phyloP scores from a whole-genome alignment of 768 basidiomycete genomes.

The Fomitopsis serialis region DNA sequence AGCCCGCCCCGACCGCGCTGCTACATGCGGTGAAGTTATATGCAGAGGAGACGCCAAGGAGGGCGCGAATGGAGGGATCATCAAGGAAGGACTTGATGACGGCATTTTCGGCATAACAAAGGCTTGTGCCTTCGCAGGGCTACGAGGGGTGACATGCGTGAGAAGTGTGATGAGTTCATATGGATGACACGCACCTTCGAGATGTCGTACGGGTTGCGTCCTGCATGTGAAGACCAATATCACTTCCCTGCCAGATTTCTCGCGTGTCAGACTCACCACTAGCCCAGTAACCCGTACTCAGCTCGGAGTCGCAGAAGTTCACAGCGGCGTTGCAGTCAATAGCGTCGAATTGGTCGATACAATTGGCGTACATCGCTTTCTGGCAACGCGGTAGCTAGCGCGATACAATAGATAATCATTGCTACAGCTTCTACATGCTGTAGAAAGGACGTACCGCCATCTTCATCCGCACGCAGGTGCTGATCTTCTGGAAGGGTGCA shows the following conservation, averaged over 20 bases:
- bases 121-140: constrained; percentile 24
- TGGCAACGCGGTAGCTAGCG: constrained; percentile 63
- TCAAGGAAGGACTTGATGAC: constrained; percentile 44
- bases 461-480: constrained; percentile 53
- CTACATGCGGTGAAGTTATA: constrained; percentile 58
- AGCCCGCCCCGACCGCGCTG: constrained; percentile 39
- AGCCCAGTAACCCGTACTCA: constrained; percentile 37
- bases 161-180: background rate
- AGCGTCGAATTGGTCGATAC: constrained; percentile 61
- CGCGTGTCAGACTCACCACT: no score
- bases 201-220: constrained; percentile 52
- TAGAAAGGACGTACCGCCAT: constrained; percentile 38
- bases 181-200: constrained; percentile 42
- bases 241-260: no score
- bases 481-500: constrained; percentile 40
- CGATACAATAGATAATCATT: background rate
- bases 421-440: background rate
- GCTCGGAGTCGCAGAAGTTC: constrained; percentile 54
- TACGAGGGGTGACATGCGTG: background rate
- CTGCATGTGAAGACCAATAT: no score
- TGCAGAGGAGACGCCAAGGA: constrained; percentile 41
- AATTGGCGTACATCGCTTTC: constrained; percentile 47
- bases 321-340: constrained; percentile 66
- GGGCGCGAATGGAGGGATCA: constrained; percentile 34
- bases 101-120: constrained; percentile 35